A percentile compares a stretch with the other conserved stretches of the same genome.
phyloP scores from a whole-genome alignment of 176 grass and related monocot species.

The Cocos nucifera region DNA sequence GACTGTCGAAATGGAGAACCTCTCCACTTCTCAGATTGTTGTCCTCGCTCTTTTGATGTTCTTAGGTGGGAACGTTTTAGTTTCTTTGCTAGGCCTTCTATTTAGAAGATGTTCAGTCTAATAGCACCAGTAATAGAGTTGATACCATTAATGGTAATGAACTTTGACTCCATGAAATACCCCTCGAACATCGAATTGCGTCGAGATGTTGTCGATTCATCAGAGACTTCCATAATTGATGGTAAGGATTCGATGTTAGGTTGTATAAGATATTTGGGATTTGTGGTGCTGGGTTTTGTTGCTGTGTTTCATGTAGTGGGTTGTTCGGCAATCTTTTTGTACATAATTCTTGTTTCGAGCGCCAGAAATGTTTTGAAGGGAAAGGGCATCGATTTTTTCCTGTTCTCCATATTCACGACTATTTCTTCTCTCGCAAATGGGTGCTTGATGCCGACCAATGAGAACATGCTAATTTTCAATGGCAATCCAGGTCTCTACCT shows the following conservation, averaged over 20 bases:
- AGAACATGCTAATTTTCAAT: slow-evolving; percentile 67
- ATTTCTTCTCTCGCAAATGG: slow-evolving; percentile 76
- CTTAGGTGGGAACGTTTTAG: slow-evolving; percentile 61
- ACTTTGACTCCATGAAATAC: slow-evolving; percentile 14
- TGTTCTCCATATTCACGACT: slow-evolving; percentile 34
- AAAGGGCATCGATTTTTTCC: slow-evolving; percentile 34
- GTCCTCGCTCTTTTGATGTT: slow-evolving; percentile 62
- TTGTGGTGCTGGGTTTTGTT: slow-evolving; percentile 32
- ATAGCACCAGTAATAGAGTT: background rate
- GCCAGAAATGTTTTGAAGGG: slow-evolving; percentile 40
- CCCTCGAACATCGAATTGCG: slow-evolving; percentile 6
- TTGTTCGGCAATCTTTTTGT: slow-evolving; percentile 30
- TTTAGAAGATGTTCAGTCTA: slow-evolving; percentile 2
- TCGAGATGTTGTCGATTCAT: no score
- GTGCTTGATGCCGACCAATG: slow-evolving; percentile 56
- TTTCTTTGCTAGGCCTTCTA: slow-evolving; percentile 37
- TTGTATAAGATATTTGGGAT: slow-evolving; percentile 24
- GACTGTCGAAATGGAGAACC: slow-evolving; percentile 56
- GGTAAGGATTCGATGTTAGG: background rate
- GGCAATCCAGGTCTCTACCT: slow-evolving; percentile 45
- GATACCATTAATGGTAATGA: slow-evolving; percentile 8
- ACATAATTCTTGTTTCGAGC: slow-evolving; percentile 34
- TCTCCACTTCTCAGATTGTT: slow-evolving; percentile 47
- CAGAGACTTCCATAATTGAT: background rate
- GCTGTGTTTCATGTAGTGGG: slow-evolving; percentile 22